phyloP scores from a whole-genome alignment of 352 stramenopile species.

The Phytophthora macrochlamydospora region DNA sequence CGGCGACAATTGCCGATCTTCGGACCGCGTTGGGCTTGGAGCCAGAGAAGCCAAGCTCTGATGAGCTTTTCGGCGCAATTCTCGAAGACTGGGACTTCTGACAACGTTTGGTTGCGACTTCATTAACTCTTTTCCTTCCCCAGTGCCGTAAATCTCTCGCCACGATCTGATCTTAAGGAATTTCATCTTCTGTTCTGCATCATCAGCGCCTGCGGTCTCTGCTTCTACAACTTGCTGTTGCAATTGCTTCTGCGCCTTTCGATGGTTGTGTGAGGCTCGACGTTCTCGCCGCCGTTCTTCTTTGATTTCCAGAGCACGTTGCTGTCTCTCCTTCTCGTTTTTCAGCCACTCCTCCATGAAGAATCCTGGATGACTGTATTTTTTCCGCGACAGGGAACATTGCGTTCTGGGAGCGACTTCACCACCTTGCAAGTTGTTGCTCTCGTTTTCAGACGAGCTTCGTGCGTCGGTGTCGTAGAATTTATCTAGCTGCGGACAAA shows the following conservation, averaged over 20 bases:
- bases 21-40: slow-evolving; percentile 8
- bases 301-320: slow-evolving; percentile 39
- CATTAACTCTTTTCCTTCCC: slow-evolving; percentile 60
- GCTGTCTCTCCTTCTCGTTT: slow-evolving; percentile 39
- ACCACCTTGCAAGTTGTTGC: neutral
- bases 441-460: neutral
- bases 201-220: slow-evolving; percentile 25
- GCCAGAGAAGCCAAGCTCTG: slow-evolving; percentile 30
- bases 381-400: slow-evolving; percentile 36
- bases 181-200: slow-evolving; percentile 38
- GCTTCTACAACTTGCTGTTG: slow-evolving; percentile 25
- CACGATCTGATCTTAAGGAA: slow-evolving; percentile 69
- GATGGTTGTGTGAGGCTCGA: slow-evolving; percentile 16
- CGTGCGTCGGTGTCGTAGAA: slow-evolving; percentile 30
- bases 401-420: neutral
- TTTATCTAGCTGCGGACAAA: slow-evolving; percentile 32
- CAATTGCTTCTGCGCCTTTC: slow-evolving; percentile 14
- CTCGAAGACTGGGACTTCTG: slow-evolving; percentile 25
- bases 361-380: slow-evolving; percentile 65
- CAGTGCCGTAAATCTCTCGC: slow-evolving; percentile 66
- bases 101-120: slow-evolving; percentile 25
- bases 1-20: slow-evolving; percentile 6
- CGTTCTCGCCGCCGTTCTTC: slow-evolving; percentile 33
- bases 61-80: slow-evolving; percentile 27
- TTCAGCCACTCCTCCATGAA: slow-evolving; percentile 69